Base-by-base conservation (phyloP, 108 stramenopile species). In the Skeletonema tropicum region DNA sequence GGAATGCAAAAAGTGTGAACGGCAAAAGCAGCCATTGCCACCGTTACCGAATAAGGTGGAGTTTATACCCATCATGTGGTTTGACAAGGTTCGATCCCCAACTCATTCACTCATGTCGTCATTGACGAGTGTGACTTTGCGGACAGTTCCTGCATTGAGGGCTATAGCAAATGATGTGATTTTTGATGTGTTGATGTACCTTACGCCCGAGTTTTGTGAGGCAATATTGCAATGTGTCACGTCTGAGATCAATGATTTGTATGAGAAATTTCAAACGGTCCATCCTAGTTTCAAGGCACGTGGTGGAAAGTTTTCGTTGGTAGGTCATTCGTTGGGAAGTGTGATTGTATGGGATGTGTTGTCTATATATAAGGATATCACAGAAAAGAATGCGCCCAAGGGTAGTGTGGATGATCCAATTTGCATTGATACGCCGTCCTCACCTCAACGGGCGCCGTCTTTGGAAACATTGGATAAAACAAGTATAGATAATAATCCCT, bases 281-380 rank as follows among this genome's bases (percentile, higher is more conserved):
- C 74, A 93, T 80, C 92, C 93, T 26, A 74, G 70, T 5, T 94
- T 91, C 76, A 25, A 80, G 15, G 25, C 65, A 0, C 57, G 49
- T 11, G 89, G 85, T 25, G 96, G 94, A 12, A 85, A 82, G 30
- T 76, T 73, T 61, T 87, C 86, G 8, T 25, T 97, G 21, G 82
- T 94, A 33, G 96, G 94, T 2, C 94, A 95, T 74, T 85, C 84
- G 13, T 83, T 97, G n/a, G 96, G 96, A 6, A 86, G 83, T 23
- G 92, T 97, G 19, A 95, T 97, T 68, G 83, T 79, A 35, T 97
- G 92, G 92, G 96, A 97, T 77, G 58, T 97, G 13, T 68, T 97
- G 26, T 83, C 92, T 11, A 78, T 90, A 38, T 69, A 89, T 17
- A 82, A 90, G 71, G 88, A 89, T 41, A 64, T 74, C 10, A 19